Conservation (phyloP, 768 basidiomycete species). For the Naganishia kalamii region DNA sequence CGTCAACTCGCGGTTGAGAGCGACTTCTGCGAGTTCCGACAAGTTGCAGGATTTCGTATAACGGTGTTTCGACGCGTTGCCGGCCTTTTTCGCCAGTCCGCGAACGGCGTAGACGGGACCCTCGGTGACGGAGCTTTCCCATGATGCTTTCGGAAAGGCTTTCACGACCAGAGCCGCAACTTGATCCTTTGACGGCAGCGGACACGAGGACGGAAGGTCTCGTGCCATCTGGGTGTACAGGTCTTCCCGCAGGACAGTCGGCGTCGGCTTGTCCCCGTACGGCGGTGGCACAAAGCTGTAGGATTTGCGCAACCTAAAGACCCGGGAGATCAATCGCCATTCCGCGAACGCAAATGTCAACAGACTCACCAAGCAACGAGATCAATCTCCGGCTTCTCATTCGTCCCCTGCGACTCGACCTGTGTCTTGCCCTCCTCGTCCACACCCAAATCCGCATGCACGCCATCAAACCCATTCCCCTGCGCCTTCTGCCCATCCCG, state of each 20-base stretch:
- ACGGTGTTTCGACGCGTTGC: constrained; percentile 16
- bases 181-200: constrained; percentile 25
- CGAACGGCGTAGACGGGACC: constrained; percentile 20
- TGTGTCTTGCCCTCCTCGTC: constrained; percentile 2
- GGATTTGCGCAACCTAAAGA: neutral
- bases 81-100: constrained; percentile 14
- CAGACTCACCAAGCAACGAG: constrained; percentile 14
- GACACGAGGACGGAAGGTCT: constrained; percentile 18
- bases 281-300: constrained; percentile 6
- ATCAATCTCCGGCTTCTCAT: constrained; percentile 12
- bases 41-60: constrained; percentile 26
- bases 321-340: neutral
- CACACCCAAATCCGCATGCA: constrained; percentile 1
- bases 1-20: constrained; percentile 15
- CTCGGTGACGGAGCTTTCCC: constrained; percentile 18
- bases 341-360: too few species aligned
- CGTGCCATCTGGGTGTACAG: constrained; percentile 22
- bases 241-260: constrained; percentile 13
- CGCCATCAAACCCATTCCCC: constrained; percentile 1
- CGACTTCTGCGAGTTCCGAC: constrained; percentile 24
- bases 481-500: neutral
- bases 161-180: constrained; percentile 20
- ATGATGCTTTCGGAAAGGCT: constrained; percentile 23
- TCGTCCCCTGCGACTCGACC: constrained; percentile 3
- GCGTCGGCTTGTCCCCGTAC: constrained; percentile 3